Base-by-base conservation (phyloP, 371 early-diverging fungal species). In the Lichtheimia hyalospora region DNA sequence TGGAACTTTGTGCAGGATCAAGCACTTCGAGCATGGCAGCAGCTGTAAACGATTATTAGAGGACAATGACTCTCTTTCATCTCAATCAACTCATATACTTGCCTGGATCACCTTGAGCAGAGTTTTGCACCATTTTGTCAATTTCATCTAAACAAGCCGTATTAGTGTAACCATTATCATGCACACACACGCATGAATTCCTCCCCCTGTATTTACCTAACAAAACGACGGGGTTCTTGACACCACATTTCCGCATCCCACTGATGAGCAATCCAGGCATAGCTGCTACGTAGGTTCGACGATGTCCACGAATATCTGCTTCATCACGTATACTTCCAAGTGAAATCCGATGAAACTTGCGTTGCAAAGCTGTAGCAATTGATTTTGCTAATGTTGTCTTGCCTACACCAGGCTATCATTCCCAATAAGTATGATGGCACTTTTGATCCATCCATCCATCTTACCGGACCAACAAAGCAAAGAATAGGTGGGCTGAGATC, bases 311-410 rank as follows among this genome's bases (percentile, higher is more conserved):
- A 49, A 95, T 92, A 69, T 94, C 94, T 5, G 93, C 91, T 65
- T 92, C 94, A 63, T 95, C 94, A 48, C 92, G 82, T 5, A 95
- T 89, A 54, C 96, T 94, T 10, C 96, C 96, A 3, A 95, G 70
- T 0, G 93, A 84, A 39, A 95, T 90, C 12, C 92, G 80, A 54
- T 92, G 83, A 66, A 94, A 95, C 61, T 89, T 87, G 25, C 96
- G 73, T 5, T 88, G 85, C 55, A 93, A 71, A 2, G 94, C 92
- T 7, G 73, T 71, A 3, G 93, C 93, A 52, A 95, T 89, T 7
- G 88, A 87, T 52, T 79, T 77, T 5, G 88, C 96, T 20, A 95
- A 66, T 24, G 88, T 86, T 0, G 94, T 95, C 63, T 93, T 95
- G 7, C 96, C 96, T 0, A 92, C 87, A 18, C 88, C 89, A 14